Evolutionary conservation across 306 rosid genomes (phyloP).

Genomic region (Vicia sativa): DNA sequence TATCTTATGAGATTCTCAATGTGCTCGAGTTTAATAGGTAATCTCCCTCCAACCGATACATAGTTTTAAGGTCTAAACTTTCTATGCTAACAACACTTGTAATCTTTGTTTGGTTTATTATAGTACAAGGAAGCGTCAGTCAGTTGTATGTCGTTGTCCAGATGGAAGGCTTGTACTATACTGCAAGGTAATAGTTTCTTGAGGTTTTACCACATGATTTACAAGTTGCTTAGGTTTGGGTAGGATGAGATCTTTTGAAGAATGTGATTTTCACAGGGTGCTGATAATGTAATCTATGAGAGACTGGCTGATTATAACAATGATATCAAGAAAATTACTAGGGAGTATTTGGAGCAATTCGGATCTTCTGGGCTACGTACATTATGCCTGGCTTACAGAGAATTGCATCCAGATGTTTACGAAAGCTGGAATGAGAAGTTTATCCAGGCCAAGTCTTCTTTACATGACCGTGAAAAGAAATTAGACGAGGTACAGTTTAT

Average conservation of each 20-base stretch:
- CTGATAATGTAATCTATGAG: constrained; percentile 89
- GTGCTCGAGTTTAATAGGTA: constrained; percentile 97
- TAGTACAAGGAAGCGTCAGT: constrained; percentile 98
- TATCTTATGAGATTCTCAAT: constrained; percentile 83
- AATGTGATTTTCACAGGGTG: constrained; percentile 73
- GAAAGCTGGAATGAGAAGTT: constrained; percentile 97
- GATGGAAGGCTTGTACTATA: constrained; percentile 92
- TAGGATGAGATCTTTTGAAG: constrained; percentile 43
- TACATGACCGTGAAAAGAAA: constrained; percentile 94
- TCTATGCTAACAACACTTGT: constrained; percentile 33
- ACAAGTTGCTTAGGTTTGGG: constrained; percentile 33
- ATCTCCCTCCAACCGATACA: constrained; percentile 3
- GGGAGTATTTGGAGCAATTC: constrained; percentile 81
- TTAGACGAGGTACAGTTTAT: constrained; percentile 79
- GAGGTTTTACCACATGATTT: constrained; percentile 32
- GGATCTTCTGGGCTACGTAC: constrained; percentile 92
- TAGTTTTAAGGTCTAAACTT: constrained; percentile 5
- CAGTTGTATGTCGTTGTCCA: constrained; percentile 92
- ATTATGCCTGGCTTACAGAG: constrained; percentile 91
- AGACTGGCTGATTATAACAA: constrained; percentile 63
- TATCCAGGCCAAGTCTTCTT: constrained; percentile 89
- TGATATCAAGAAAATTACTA: constrained; percentile 64
- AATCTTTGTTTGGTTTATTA: constrained; percentile 39
- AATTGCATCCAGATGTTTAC: constrained; percentile 67
- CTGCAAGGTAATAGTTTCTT: constrained; percentile 79